Conservation (phyloP, 2,329 filamentous ascomycete genomes). For the Emericellopsis atlantica region DNA sequence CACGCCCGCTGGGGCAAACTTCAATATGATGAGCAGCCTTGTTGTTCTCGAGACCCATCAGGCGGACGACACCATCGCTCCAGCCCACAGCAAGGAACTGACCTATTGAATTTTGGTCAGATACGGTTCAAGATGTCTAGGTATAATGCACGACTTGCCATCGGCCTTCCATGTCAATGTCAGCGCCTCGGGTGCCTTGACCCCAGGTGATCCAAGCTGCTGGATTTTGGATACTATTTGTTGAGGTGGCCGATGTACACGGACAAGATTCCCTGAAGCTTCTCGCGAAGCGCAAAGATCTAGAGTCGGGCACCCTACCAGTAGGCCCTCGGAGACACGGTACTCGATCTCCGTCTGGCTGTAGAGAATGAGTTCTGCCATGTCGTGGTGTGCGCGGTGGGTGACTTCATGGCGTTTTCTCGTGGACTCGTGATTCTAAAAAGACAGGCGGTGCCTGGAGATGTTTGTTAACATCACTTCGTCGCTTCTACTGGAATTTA, state of each 20-base stretch:
- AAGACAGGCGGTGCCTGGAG: too few relatives aligned
- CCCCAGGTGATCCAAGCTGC: constrained; percentile 25
- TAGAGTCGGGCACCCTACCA: constrained; percentile 73
- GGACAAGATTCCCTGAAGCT: constrained; percentile 52
- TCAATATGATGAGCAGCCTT: constrained; percentile 66
- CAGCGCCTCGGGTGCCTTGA: constrained; percentile 27
- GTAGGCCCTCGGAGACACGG: constrained; percentile 40
- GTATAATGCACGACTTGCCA: constrained; percentile 30
- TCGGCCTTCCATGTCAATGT: constrained; percentile 55
- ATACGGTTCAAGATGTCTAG: not conserved
- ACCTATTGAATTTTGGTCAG: constrained; percentile 25
- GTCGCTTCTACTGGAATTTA: too few relatives aligned
- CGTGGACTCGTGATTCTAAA: too few relatives aligned
- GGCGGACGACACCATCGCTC: constrained; percentile 65
- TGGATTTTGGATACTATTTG: constrained; percentile 47
- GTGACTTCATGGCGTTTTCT: too few relatives aligned
- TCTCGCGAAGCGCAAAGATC: constrained; percentile 66
- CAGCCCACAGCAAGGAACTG: constrained; percentile 73
- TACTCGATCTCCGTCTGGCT: constrained; percentile 46
- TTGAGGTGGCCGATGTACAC: constrained; percentile 67
- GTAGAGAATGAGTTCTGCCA: constrained; percentile 17
- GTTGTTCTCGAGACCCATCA: constrained; percentile 68
- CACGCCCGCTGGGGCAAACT: constrained; percentile 27
- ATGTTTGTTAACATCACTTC: too few relatives aligned
- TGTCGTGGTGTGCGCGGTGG: too few relatives aligned